Percentiles rank a stretch among this genome's conserved stretches.
phyloP scores from a whole-genome alignment of 805 yeast genomes.

The Candida coquimbonensis region DNA sequence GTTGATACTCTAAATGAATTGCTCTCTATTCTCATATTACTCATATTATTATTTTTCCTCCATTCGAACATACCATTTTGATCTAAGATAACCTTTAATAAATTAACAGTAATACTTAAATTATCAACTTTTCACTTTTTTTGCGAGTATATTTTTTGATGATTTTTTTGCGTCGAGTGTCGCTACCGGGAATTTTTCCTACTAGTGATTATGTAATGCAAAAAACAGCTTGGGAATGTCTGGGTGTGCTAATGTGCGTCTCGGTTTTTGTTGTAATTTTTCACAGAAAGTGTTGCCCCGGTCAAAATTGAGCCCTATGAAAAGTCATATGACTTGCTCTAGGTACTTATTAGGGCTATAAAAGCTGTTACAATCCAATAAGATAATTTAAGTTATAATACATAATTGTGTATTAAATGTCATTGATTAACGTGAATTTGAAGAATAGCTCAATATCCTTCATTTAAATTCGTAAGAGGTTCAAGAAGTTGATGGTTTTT shows the following conservation, averaged over 20 bases:
- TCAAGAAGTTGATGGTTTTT: too few species aligned
- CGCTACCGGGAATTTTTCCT: background rate
- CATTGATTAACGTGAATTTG: too few species aligned
- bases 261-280: background rate
- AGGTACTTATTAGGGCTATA: too few species aligned
- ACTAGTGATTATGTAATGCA: background rate
- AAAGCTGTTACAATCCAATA: too few species aligned
- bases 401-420: too few species aligned
- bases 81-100: slow-evolving; percentile 1
- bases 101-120: background rate
- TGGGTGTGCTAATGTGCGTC: slow-evolving; percentile 1
- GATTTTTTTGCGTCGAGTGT: slow-evolving; percentile 6
- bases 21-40: background rate
- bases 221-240: background rate
- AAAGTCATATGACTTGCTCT: too few species aligned
- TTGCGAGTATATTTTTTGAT: background rate
- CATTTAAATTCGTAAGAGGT: too few species aligned
- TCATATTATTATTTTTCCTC: background rate
- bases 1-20: too few species aligned
- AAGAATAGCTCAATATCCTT: too few species aligned
- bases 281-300: background rate
- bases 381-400: too few species aligned
- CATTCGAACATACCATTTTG: slow-evolving; percentile 10
- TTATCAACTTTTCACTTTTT: slow-evolving; percentile 9
- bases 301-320: background rate